Base-by-base conservation (phyloP, 23 red algal species). In the Cyanidium caldarium region DNA sequence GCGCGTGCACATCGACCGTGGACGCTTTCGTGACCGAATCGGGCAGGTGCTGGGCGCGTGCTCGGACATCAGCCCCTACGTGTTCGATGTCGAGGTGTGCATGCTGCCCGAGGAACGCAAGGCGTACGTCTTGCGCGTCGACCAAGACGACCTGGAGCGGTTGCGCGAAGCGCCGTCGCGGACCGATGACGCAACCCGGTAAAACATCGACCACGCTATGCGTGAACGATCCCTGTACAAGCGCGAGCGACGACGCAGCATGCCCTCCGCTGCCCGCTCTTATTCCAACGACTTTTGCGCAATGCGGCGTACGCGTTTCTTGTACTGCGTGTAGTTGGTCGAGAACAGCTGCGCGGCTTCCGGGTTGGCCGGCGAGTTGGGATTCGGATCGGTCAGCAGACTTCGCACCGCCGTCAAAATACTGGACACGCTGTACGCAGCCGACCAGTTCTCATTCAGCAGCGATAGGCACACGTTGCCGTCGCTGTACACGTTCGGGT, bases 271-370 rank as follows among this genome's bases (percentile, higher is more conserved):
- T n/a, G n/a, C n/a, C n/a, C n/a, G n/a, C n/a, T n/a, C 40, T 44
- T 25, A 61, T 69, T 94, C 82, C 29, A 96, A 66, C 42, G 75
- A 81, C 65, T 88, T 88, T 40, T 72, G 57, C 14, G 91, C 91
- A 57, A 83, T 86, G 45, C 78, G 80, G 17, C 91, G 82, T 45
- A 96, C 91, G 46, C 79, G 79, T 67, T 87, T 83, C 76, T 87
- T 88, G 75, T 96, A 96, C 10, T 83, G 79, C 43, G 78, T 77
- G 44, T 68, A 72, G 70, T 87, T 75, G 7, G 80, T 79, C 20
- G 77, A 84, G 75, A 78, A 96, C 66, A 96, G n/a, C 46, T 87
- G 83, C 16, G 91, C 91, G 36, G 91, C 91, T 66, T 96, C 91
- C 12, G 91, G 79, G 61, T 96, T 96, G 1, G 91, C 91, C 14